Base-by-base conservation (phyloP, 257 asterid genomes). In the Jasminum sambac region DNA sequence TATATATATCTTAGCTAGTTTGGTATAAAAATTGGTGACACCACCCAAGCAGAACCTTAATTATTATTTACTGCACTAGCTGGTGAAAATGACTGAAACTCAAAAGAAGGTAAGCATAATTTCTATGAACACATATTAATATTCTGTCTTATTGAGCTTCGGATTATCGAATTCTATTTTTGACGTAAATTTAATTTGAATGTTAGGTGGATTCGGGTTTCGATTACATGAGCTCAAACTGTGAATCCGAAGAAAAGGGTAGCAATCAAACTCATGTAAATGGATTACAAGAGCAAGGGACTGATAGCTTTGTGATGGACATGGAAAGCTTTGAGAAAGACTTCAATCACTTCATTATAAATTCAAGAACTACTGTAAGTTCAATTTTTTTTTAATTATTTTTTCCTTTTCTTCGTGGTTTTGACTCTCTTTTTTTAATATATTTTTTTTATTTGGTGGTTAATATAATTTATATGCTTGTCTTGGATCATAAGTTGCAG, bases 121-220 rank as follows among this genome's bases (percentile, higher is more conserved):
- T 73, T 48, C 24, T 55, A 4, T 63, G 38, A 3, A 25, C 26
- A 17, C 62, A 39, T 39, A n/a, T 55, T 21, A 11, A 37, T 30
- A 16, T 38, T 76, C 77, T 81, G 83, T 76, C 77, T 57, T 78
- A 81, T 81, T 74, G 19, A 75, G 58, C 21, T 40, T 62, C 5
- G 52, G 10, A 26, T 0, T 26, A 3, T 68, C 48, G 8, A 6
- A 4, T n/a, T 8, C 34, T 3, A 10, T n/a, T 21, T 10, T 10
- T 21, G 19, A 8, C 52, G 50, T 26, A 38, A 25, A 34, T 52
- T 64, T 19, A 2, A 64, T 26, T 60, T 44, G 17, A 16, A 60
- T 39, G 41, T 37, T 83, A 79, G 96, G 86, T 68, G 52, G 70
- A 68, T 64, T 78, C 81, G 87, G 83, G 69, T 57, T 67, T 84